A percentile compares a stretch with the other conserved stretches of the same genome.
phyloP scores from a whole-genome alignment of 2,329 filamentous ascomycete genomes.

The Orbilia blumenaviensis region DNA sequence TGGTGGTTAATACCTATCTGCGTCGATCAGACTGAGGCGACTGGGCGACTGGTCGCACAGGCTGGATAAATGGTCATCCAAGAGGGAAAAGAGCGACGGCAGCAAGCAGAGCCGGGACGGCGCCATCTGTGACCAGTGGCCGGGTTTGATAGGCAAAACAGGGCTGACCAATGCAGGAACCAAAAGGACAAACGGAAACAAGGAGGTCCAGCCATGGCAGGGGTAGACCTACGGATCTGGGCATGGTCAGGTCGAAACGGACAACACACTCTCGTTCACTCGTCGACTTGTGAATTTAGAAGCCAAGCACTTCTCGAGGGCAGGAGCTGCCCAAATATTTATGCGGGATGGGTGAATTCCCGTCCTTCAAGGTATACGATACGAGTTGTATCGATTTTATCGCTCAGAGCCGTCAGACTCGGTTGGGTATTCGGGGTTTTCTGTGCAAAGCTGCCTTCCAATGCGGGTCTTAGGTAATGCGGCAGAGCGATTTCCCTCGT shows the following conservation, averaged over 20 bases:
- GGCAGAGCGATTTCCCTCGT: constrained; percentile 22
- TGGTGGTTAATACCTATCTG: neutral
- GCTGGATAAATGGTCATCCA: constrained; percentile 10
- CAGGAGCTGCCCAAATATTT: constrained; percentile 12
- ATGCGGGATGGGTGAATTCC: neutral
- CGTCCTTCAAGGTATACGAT: constrained; percentile 7
- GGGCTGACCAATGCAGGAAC: constrained; percentile 47
- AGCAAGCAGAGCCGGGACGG: constrained; percentile 32
- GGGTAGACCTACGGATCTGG: constrained; percentile 40
- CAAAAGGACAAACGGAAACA: constrained; percentile 21
- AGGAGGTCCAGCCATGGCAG: constrained; percentile 29
- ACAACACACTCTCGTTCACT: constrained; percentile 24
- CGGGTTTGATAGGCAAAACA: constrained; percentile 38
- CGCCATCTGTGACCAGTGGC: constrained; percentile 38
- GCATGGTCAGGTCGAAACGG: constrained; percentile 8
- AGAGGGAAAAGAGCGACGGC: constrained; percentile 16
- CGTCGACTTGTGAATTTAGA: constrained; percentile 10
- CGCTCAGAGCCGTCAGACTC: constrained; percentile 8
- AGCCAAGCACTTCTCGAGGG: constrained; percentile 26
- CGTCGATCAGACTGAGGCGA: constrained; percentile 5
- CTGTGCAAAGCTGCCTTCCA: constrained; percentile 4
- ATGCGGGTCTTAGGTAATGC: constrained; percentile 28
- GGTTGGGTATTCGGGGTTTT: constrained; percentile 35
- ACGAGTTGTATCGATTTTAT: constrained; percentile 21
- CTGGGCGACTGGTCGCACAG: constrained; percentile 7